Percentiles rank a stretch among this genome's conserved stretches.
Evolutionary conservation across 73 alveolate genomes (phyloP).

Genomic region (Tetrahymena thermophila): DNA sequence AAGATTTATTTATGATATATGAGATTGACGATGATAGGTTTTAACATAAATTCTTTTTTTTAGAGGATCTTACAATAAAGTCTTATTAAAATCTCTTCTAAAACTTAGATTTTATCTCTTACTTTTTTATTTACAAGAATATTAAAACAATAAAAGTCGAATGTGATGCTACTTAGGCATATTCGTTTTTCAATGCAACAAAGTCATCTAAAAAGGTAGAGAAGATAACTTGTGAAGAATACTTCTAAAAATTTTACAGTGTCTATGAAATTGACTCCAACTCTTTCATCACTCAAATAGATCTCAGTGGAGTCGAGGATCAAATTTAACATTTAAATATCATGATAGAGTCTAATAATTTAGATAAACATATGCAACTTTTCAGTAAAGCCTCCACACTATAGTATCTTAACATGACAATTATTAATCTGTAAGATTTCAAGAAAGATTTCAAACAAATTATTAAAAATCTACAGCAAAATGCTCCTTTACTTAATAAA

Average conservation of each 20-base stretch:
- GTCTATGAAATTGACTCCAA: background rate
- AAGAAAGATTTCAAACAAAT: background rate
- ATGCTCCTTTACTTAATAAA: background rate
- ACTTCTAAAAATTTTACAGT: background rate
- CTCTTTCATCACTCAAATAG: background rate
- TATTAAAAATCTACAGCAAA: background rate
- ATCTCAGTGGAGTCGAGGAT: background rate
- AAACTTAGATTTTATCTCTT: background rate
- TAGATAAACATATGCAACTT: background rate
- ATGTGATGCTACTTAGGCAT: background rate
- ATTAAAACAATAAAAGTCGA: background rate
- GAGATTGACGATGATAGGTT: background rate
- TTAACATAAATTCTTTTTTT: background rate
- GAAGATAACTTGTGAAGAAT: background rate
- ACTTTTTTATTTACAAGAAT: background rate
- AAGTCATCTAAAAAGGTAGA: background rate
- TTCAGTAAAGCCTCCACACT: background rate
- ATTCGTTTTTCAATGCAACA: background rate
- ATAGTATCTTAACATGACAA: background rate
- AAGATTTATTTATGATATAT: background rate
- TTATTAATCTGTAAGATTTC: background rate
- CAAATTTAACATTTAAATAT: background rate
- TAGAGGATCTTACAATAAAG: background rate
- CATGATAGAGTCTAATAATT: background rate
- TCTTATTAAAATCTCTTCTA: background rate